Evolutionary conservation across 495 filamentous ascomycete species (phyloP).

Genomic region (Xylaria telfairii): DNA sequence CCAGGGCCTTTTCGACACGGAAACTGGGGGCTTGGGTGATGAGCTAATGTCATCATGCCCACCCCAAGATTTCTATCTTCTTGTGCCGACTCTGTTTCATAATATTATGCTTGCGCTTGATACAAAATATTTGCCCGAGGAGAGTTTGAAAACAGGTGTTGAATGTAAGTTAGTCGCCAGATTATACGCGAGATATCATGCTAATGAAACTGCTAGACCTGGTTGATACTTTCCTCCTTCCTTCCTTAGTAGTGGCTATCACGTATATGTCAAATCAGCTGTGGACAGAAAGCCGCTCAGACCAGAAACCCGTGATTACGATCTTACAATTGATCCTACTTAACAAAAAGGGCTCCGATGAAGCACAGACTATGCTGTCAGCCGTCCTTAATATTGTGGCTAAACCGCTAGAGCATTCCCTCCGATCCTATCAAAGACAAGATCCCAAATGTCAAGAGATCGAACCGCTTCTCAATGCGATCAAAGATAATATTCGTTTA

Average conservation of each 20-base stretch:
- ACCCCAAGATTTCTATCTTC: slow-evolving; percentile 90
- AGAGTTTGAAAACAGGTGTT: slow-evolving; percentile 83
- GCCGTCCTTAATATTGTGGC: slow-evolving; percentile 85
- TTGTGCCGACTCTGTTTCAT: slow-evolving; percentile 87
- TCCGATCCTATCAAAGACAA: slow-evolving; percentile 73
- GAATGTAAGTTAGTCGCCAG: slow-evolving; percentile 67
- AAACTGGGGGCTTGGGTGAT: slow-evolving; percentile 74
- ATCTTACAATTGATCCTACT: slow-evolving; percentile 78
- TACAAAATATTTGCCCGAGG: slow-evolving; percentile 72
- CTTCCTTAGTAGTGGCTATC: slow-evolving; percentile 82
- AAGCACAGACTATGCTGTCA: slow-evolving; percentile 79
- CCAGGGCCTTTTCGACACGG: slow-evolving; percentile 81
- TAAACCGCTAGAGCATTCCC: slow-evolving; percentile 73
- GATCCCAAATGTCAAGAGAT: slow-evolving; percentile 73
- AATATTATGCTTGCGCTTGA: slow-evolving; percentile 81
- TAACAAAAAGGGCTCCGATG: slow-evolving; percentile 76
- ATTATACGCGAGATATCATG: neutral
- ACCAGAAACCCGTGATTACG: slow-evolving; percentile 67
- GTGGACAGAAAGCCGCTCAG: slow-evolving; percentile 61
- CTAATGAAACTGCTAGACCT: slow-evolving; percentile 61
- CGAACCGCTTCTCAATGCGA: slow-evolving; percentile 70
- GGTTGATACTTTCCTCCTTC: slow-evolving; percentile 86
- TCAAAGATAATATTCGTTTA: slow-evolving; percentile 69
- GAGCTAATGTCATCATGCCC: slow-evolving; percentile 91
- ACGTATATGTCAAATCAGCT: slow-evolving; percentile 81